phyloP scores from a whole-genome alignment of 2,329 filamentous ascomycete species.

The Ceratocystiopsis brevicomis region DNA sequence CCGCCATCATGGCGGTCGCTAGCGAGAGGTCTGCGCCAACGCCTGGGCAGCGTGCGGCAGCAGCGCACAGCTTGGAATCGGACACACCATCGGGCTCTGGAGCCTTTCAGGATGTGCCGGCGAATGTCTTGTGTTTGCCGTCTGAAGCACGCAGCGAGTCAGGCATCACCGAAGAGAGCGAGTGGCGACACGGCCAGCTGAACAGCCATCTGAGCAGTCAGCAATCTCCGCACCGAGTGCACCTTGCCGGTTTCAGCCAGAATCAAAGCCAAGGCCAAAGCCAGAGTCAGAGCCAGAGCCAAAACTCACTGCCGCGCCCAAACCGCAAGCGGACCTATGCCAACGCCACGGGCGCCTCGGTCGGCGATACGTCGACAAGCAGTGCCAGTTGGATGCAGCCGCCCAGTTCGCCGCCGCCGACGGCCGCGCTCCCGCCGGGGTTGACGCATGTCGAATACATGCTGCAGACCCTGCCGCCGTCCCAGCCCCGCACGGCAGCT shows the following conservation, averaged over 20 bases:
- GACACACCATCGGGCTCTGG: too few species aligned
- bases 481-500: neutral
- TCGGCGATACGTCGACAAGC: too few species aligned
- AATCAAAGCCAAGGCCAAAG: neutral
- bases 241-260: too few species aligned
- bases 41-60: too few species aligned
- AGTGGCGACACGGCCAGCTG: constrained; percentile 4
- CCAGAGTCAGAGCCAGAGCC: neutral
- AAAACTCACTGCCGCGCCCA: neutral
- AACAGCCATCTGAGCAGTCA: neutral
- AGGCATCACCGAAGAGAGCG: constrained; percentile 1
- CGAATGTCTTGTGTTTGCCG: neutral
- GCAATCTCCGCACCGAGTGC: too few species aligned
- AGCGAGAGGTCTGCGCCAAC: too few species aligned
- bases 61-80: too few species aligned
- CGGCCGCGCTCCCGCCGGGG: constrained; percentile 1
- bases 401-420: neutral
- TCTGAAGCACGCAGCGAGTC: neutral
- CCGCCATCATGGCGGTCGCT: neutral
- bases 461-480: neutral
- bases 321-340: too few species aligned
- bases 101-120: neutral
- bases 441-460: constrained; percentile 1
- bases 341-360: too few species aligned
- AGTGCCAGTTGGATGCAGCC: neutral